Evolutionary conservation across 345 rosid genomes (phyloP), one percentile per base, ranked within the genome.

Genomic region (Eucalyptus pumila): DNA sequence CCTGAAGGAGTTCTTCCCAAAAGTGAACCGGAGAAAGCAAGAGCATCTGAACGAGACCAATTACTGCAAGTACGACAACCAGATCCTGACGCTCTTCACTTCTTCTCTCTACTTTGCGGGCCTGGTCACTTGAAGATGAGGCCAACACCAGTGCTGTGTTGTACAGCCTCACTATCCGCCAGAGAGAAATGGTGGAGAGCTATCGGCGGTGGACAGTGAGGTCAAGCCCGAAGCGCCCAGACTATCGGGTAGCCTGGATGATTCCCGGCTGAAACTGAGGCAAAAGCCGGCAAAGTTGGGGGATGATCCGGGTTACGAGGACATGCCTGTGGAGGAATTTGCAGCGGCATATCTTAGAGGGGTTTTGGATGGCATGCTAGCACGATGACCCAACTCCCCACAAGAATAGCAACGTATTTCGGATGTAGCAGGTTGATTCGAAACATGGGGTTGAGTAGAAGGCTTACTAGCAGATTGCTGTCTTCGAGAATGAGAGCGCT

Each of bases 311-410:
- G 94, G 94, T 2, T 88, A 92, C 14, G 96, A 94, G 88, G 99
- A 94, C 44, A 91, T 95, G 89, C 96, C 98, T 3, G 96, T 95
- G 4, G 99, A 96, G 89, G 97, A 91, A 5, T 96, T 93, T 54
- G 97, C 95, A 1, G 93, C 92, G 40, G 96, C 97, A 6, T 87
- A 95, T 90, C 94, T 97, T 21, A 19, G 54, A 93, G 94, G 88
- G 99, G 99, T 1, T 96, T 95, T 62, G 99, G 99, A 3, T 97
- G 99, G 99, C 89, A 90, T n/a, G n/a, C n/a, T n/a, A n/a, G n/a
- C n/a, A n/a, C n/a, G n/a, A n/a, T n/a, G n/a, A n/a, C n/a, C n/a
- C n/a, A n/a, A n/a, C n/a, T n/a, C n/a, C n/a, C n/a, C n/a, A n/a
- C n/a, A n/a, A n/a, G n/a, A n/a, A n/a, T n/a, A n/a, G n/a, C n/a